Base-by-base conservation (phyloP, 768 basidiomycete species). In the Mycena chlorophos region DNA sequence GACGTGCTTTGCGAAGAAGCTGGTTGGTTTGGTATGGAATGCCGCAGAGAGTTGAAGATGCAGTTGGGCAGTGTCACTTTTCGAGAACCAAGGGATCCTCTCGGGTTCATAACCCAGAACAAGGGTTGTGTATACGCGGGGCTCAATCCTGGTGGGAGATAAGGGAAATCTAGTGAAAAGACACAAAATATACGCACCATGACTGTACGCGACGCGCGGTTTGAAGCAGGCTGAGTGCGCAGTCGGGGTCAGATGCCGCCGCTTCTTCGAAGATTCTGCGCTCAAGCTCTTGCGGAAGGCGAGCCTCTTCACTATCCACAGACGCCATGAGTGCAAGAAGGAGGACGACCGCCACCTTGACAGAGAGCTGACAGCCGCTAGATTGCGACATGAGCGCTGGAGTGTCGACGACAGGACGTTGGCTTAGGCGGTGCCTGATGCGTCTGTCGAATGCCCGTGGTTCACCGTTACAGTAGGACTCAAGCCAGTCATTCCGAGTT, bases 71-170 rank as follows among this genome's bases (percentile, higher is more conserved):
- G 39, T 6, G 8, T 34, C 17, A 17, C 10, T 34, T 8, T 34
- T 34, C 10, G 10, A 8, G 17, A 34, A 34, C 10, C 17, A 8
- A 17, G 31, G 8, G 8, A 17, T 34, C 8, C 10, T 8, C 31
- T 34, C 31, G 31, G 17, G 10, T 10, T 13, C 6, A 19, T 14
- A 25, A 5, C 23, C 26, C 23, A 46, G 45, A 19, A 27, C 25
- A 27, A 46, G 45, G 12, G 45, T 46, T 10, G 22, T 46, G 22
- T 26, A 46, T 5, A 26, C 25, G 22, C 23, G 45, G 13, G 45
- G 45, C 45, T 46, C 45, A 14, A 46, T 46, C 45, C 45, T 46
- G 26, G 27, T 26, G 22, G n/a, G n/a, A n/a, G n/a, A n/a, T n/a
- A n/a, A n/a, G n/a, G n/a, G n/a, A n/a, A n/a, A n/a, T n/a, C n/a